These are phyloP conservation scores for Cyanidioschyzon merolae DNA, from an alignment of 23 red algal genomes.

Conservation along the genomic window DNA sequence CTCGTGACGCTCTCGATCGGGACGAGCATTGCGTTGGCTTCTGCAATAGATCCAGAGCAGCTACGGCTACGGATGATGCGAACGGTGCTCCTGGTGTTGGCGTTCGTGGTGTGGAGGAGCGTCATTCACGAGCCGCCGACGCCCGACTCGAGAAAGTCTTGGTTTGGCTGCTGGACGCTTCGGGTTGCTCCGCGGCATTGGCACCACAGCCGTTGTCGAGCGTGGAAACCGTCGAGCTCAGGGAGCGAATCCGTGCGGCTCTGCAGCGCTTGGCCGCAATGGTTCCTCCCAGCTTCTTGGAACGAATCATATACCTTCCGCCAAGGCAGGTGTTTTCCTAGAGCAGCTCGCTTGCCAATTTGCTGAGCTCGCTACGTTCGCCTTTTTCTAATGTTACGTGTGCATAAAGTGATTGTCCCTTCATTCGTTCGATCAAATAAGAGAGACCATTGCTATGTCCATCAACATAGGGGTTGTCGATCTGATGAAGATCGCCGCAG, in stretches of 20 bases:
- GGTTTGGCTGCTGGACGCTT: constrained; percentile 2
- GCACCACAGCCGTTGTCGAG: neutral
- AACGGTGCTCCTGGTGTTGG: neutral
- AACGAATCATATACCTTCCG: neutral
- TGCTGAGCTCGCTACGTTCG: constrained; percentile 35
- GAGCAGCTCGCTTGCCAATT: constrained; percentile 33
- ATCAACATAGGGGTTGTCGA: constrained; percentile 42
- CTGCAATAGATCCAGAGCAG: neutral
- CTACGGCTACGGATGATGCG: neutral
- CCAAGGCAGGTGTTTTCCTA: neutral
- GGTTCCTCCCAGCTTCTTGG: neutral
- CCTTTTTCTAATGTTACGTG: constrained; percentile 28
- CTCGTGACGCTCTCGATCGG: neutral
- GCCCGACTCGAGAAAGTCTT: neutral
- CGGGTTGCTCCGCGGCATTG: neutral
- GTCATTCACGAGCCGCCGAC: too few relatives aligned
- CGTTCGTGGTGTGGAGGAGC: neutral
- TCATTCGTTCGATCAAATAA: constrained; percentile 43
- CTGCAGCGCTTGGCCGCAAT: neutral
- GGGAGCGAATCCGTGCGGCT: neutral
- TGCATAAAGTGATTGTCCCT: constrained; percentile 32
- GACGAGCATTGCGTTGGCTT: constrained; percentile 10
- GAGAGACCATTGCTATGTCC: constrained; percentile 27
- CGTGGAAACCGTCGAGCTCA: neutral
- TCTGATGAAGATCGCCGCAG: constrained; percentile 38